Percentiles rank a stretch among this genome's conserved stretches.
These are phyloP conservation scores for Hanseniaspora vineae DNA, from an alignment of 805 yeast species.

Conservation along the genomic window DNA sequence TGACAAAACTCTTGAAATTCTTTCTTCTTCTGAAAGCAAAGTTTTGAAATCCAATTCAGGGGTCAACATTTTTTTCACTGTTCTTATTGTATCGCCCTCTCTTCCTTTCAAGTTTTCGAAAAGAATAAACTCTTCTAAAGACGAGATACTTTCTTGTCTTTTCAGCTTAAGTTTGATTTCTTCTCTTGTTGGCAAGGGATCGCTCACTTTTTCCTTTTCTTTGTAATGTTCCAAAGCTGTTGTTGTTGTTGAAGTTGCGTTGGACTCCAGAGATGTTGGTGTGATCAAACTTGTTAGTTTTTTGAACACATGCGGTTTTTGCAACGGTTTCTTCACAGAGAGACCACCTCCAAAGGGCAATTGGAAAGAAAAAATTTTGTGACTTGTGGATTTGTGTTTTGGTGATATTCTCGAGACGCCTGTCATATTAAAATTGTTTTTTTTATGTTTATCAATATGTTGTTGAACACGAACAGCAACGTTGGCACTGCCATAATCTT, in stretches of 20 bases:
- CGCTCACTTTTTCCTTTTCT: conserved; percentile 5
- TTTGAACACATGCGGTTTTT: neutral
- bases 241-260: neutral
- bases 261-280: conserved; percentile 10
- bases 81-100: conserved; percentile 57
- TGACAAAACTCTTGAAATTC: neutral
- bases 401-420: too few species aligned
- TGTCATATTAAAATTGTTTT: too few species aligned
- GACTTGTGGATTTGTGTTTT: conserved; percentile 7
- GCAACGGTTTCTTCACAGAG: neutral
- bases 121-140: conserved; percentile 48
- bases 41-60: conserved; percentile 29
- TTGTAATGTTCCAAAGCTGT: conserved; percentile 6
- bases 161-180: conserved; percentile 24
- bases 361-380: conserved; percentile 25
- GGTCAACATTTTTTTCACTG: conserved; percentile 50
- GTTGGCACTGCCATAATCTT: too few species aligned
- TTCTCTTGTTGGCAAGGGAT: conserved; percentile 6
- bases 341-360: conserved; percentile 27
- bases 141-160: conserved; percentile 45
- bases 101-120: conserved; percentile 42
- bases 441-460: too few species aligned
- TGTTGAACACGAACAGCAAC: too few species aligned
- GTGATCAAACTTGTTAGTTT: conserved; percentile 5
- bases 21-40: neutral